Percentiles rank a stretch among this genome's conserved stretches.
Evolutionary conservation across 352 stramenopile species (phyloP).

Genomic region (Phytophthora syringae): DNA sequence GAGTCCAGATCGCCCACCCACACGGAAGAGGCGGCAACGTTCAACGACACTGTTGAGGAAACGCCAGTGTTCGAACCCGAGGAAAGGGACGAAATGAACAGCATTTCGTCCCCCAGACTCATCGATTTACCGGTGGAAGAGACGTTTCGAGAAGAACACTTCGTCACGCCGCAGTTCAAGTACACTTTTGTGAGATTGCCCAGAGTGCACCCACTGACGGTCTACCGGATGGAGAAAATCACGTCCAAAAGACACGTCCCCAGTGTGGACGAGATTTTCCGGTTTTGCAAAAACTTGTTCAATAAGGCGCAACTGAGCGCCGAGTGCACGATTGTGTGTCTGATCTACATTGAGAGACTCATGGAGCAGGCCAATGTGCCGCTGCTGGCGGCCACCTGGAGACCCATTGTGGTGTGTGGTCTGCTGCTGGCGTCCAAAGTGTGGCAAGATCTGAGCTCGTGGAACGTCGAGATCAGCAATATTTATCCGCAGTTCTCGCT

Average conservation of each 20-base stretch:
- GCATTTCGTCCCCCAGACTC: slow-evolving; percentile 63
- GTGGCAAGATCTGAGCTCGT: slow-evolving; percentile 98
- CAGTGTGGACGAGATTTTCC: slow-evolving; percentile 92
- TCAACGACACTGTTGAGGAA: slow-evolving; percentile 10
- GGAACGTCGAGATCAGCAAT: slow-evolving; percentile 98
- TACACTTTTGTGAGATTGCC: slow-evolving; percentile 86
- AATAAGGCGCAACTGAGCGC: slow-evolving; percentile 96
- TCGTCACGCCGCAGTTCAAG: slow-evolving; percentile 89
- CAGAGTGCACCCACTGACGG: slow-evolving; percentile 75
- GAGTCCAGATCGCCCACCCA: slow-evolving; percentile 28
- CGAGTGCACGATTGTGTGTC: slow-evolving; percentile 98
- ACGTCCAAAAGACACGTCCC: slow-evolving; percentile 84
- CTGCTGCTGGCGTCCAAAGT: slow-evolving; percentile 98
- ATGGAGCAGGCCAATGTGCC: slow-evolving; percentile 97
- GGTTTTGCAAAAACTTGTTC: slow-evolving; percentile 95
- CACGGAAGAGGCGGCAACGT: slow-evolving; percentile 16
- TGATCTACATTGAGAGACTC: slow-evolving; percentile 99
- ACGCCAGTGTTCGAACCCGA: not conserved
- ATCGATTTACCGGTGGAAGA: slow-evolving; percentile 79
- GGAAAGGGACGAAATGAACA: slow-evolving; percentile 34
- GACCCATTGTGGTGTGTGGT: slow-evolving; percentile 97
- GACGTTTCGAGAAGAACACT: slow-evolving; percentile 89
- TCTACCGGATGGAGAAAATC: slow-evolving; percentile 88
- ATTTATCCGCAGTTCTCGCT: slow-evolving; percentile 99
- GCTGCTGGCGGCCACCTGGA: slow-evolving; percentile 96